Evolutionary conservation across 768 basidiomycete species (phyloP), one percentile per base, ranked within the genome.

Genomic region (Auricularia heimuer): DNA sequence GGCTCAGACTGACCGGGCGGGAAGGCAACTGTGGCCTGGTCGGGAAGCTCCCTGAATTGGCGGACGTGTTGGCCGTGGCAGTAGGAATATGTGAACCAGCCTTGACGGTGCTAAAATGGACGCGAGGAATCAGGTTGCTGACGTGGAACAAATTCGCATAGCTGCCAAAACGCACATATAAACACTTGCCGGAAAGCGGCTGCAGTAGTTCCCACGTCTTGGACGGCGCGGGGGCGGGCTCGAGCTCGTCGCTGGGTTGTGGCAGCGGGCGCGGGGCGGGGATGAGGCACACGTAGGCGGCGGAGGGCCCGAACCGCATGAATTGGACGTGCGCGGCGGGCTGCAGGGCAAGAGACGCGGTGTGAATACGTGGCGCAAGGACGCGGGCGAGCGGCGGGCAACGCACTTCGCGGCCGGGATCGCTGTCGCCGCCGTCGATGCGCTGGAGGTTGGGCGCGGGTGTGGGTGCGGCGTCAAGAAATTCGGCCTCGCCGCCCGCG

Each of bases 31-130:
- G 68, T 86, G 87, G 63, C 83, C 75, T 60, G 56, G 72, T 84
- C 85, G 69, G 79, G 73, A 66, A 89, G 78, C 74, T 94, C 94
- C 76, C 90, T 90, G 81, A 98, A 99, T 77, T 99, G 97, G 65
- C 95, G 88, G 67, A 98, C 93, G 77, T 97, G 88, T 62, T 86
- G 83, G 75, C 94, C 91, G 78, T 99, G 94, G 78, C 96, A 94
- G 75, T 91, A 97, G 61, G 92, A 88, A 77, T 98, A 98, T 44
- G 94, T 98, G 79, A 98, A 98, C 94, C 94, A 97, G 45, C 88
- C 85, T 79, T 93, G 90, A 69, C 85, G 85, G 73, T 88, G 86
- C 88, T 93, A 77, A 67, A 71, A 42, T 44, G 42, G 56, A 54
- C 14, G 63, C 29, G 29, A 34, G 51, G 24, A 36, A 67, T 70